Evolutionary conservation across 148 eudicot genomes (phyloP).

Genomic region (Agrostemma githago): DNA sequence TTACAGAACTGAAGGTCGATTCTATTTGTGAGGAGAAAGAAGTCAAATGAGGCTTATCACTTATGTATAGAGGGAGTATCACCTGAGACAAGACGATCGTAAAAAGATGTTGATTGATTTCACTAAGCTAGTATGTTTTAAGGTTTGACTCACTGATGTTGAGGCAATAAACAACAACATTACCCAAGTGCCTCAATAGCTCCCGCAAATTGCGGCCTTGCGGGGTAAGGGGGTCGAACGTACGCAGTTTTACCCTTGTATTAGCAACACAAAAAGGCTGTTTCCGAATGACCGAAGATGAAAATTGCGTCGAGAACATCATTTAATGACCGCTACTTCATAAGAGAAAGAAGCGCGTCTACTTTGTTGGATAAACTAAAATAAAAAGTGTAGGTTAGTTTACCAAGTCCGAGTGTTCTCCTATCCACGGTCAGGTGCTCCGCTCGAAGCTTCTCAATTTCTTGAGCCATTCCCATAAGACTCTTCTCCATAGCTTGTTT

Average conservation of each 20-base stretch:
- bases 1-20: background rate
- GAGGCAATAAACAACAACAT: background rate
- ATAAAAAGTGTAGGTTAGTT: constrained; percentile 18
- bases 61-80: no score
- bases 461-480: constrained; percentile 72
- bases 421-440: constrained; percentile 53
- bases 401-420: constrained; percentile 52
- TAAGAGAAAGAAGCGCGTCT: no score
- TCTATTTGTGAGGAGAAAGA: background rate
- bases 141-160: background rate
- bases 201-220: no score
- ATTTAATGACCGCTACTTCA: no score
- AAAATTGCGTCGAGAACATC: no score
- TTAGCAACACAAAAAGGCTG: no score
- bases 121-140: background rate
- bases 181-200: no score
- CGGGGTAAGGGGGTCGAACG: no score
- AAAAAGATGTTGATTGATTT: background rate
- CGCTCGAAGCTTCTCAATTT: constrained; percentile 73
- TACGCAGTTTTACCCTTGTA: no score
- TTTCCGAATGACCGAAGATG: no score
- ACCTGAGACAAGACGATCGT: background rate
- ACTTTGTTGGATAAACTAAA: no score
- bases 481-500: constrained; percentile 76
- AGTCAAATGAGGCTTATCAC: background rate